Evolutionary conservation across 495 filamentous ascomycete genomes (phyloP), one percentile per base, ranked within the genome.

Genomic region (Cairneyella variabilis): DNA sequence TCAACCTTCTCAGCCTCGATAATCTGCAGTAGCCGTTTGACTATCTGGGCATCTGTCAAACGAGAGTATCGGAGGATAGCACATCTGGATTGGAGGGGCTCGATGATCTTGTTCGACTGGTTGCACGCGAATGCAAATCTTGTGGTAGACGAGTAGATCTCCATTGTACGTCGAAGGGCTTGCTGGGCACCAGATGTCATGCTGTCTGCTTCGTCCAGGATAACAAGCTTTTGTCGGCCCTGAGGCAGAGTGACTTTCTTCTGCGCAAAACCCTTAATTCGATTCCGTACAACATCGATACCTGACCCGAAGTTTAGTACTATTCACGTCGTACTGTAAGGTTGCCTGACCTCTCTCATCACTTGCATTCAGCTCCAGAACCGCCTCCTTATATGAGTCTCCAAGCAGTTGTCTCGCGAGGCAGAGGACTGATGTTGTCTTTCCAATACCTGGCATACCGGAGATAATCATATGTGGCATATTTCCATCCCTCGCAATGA

Each of bases 401-500:
- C 93, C 95, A 1, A 99, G 77, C 50, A 99, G 70, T 63, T 97
- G 91, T 48, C 93, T 82, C 8, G 93, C 92, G 25, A 99, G 83
- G 61, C 95, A 97, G 44, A 97, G 71, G 23, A 99, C 83, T 26
- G 91, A 97, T 6, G 93, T 97, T 8, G 93, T 99, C 79, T 99
- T 99, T 49, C 93, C 93, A 67, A 97, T 99, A 64, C 93, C 93
- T 7, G 93, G 93, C 93, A 96, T 97, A 54, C 93, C 93, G 8
- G 91, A 96, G 63, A 99, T 99, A 69, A 99, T 99, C 66, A 99
- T 76, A 70, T 99, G 93, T 5, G 93, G 93, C 89, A 99, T 96
- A 72, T 99, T 99, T 61, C 93, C 93, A 76, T 99, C 93, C 69
- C 91, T 93, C 16, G 95, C 91, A 59, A 99, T 99, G 60, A 99